Conservation (phyloP, 2,329 filamentous ascomycete species). For the Erysiphe pulchra region DNA sequence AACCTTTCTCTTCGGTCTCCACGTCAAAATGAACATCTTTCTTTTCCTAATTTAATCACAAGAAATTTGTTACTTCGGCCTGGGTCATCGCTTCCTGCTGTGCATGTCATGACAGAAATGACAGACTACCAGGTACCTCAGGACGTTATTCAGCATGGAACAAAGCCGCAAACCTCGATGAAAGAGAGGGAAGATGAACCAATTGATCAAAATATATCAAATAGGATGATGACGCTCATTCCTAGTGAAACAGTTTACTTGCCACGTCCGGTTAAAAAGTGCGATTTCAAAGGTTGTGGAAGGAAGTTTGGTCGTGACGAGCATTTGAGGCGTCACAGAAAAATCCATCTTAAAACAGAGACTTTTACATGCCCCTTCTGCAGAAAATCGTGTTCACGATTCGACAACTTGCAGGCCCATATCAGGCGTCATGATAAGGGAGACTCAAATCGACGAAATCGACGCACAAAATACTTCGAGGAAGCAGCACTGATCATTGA, state of each 20-base stretch:
- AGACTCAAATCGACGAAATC: not conserved
- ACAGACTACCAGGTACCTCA: not conserved
- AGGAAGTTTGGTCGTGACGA: slow-evolving; percentile 22
- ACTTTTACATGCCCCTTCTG: slow-evolving; percentile 7
- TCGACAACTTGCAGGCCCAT: slow-evolving; percentile 9
- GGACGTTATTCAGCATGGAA: not conserved
- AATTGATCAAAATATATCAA: not conserved
- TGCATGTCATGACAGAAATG: not conserved
- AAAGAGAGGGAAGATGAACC: not conserved
- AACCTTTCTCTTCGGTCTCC: not conserved
- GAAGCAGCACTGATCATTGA: not conserved
- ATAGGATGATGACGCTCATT: not conserved
- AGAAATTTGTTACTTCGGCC: not conserved
- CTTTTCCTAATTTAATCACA: not conserved
- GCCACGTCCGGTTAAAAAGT: slow-evolving; percentile 11
- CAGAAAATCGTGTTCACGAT: slow-evolving; percentile 4
- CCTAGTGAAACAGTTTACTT: slow-evolving; percentile 1
- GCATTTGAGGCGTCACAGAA: slow-evolving; percentile 22
- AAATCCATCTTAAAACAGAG: slow-evolving; percentile 14
- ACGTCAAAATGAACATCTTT: not conserved
- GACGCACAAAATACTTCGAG: not conserved
- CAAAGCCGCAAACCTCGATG: not conserved
- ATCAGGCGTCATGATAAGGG: slow-evolving; percentile 3
- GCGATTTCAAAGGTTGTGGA: slow-evolving; percentile 18
- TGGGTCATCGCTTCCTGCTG: not conserved